These are phyloP conservation scores for Lasiodiplodia gonubiensis DNA, from an alignment of 2,329 filamentous ascomycete genomes.

Conservation along the genomic window DNA sequence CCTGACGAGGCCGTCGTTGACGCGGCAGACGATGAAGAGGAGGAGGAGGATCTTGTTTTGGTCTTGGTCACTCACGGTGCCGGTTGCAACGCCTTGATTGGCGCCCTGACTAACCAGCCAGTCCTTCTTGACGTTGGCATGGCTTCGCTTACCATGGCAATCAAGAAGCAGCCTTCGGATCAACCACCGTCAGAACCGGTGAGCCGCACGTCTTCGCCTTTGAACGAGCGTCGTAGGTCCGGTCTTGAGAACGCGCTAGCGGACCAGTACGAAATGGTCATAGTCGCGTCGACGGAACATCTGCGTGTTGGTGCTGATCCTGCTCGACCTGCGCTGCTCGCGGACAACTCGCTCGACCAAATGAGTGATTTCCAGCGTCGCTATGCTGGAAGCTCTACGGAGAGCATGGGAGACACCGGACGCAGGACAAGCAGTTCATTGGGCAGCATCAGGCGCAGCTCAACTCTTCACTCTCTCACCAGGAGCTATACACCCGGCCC, in stretches of 20 bases:
- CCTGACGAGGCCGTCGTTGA: slow-evolving; percentile 39
- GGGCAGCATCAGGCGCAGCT: slow-evolving; percentile 48
- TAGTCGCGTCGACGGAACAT: slow-evolving; percentile 78
- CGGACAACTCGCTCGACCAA: slow-evolving; percentile 10
- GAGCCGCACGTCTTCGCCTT: slow-evolving; percentile 33
- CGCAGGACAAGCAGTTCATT: slow-evolving; percentile 45
- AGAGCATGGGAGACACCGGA: slow-evolving; percentile 40
- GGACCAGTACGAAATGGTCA: slow-evolving; percentile 73
- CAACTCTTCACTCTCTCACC: slow-evolving; percentile 33
- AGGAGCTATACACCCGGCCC: slow-evolving; percentile 35
- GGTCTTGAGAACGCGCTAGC: slow-evolving; percentile 52
- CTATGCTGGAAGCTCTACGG: slow-evolving; percentile 38
- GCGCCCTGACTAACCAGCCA: slow-evolving; percentile 87
- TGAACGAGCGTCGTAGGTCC: slow-evolving; percentile 45
- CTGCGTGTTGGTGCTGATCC: slow-evolving; percentile 61
- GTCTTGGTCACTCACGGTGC: slow-evolving; percentile 93
- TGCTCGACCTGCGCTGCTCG: slow-evolving; percentile 35
- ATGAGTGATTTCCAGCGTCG: slow-evolving; percentile 30
- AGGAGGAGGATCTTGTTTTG: slow-evolving; percentile 74
- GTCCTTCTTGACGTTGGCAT: slow-evolving; percentile 89
- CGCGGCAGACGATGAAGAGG: slow-evolving; percentile 48
- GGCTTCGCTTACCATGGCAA: slow-evolving; percentile 88
- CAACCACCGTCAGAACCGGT: slow-evolving; percentile 31
- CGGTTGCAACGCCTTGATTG: slow-evolving; percentile 93
- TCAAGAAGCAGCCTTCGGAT: slow-evolving; percentile 38